phyloP scores from a whole-genome alignment of 371 early-diverging fungal genomes.

The Rhizomucor pusillus region DNA sequence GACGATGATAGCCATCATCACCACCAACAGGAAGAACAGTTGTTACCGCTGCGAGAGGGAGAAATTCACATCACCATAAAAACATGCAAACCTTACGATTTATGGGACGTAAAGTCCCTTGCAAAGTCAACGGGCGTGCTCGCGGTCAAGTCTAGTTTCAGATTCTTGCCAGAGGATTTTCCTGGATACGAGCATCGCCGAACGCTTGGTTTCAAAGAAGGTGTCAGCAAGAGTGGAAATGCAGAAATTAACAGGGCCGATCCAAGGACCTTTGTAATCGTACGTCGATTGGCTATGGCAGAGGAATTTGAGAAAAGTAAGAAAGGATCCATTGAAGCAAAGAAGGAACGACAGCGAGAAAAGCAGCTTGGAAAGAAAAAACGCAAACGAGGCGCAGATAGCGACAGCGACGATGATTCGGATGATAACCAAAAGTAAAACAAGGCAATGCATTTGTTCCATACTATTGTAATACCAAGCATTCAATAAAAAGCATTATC shows the following conservation, averaged over 20 bases:
- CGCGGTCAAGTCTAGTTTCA: constrained; percentile 50
- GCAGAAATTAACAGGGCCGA: constrained; percentile 71
- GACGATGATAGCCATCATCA: constrained; percentile 13
- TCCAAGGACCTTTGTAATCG: constrained; percentile 74
- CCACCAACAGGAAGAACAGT: constrained; percentile 19
- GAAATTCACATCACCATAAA: constrained; percentile 85
- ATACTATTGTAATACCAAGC: no score
- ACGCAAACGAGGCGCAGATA: constrained; percentile 22
- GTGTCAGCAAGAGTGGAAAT: constrained; percentile 73
- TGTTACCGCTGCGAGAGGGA: constrained; percentile 38
- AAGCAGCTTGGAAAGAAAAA: constrained; percentile 22
- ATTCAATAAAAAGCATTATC: no score
- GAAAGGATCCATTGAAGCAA: constrained; percentile 17
- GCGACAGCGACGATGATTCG: constrained; percentile 15
- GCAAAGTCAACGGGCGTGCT: constrained; percentile 68
- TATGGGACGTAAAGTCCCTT: constrained; percentile 79
- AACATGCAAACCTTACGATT: constrained; percentile 82
- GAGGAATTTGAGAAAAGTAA: constrained; percentile 35
- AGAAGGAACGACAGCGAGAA: constrained; percentile 9
- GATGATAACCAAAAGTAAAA: constrained; percentile 8
- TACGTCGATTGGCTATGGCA: constrained; percentile 51
- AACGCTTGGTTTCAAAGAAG: constrained; percentile 88
- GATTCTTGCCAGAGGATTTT: constrained; percentile 69
- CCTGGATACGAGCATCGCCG: constrained; percentile 93
- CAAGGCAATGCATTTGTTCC: no score